Base-by-base conservation (phyloP, 208 protist genomes). In the Trypanosoma cruzi region DNA sequence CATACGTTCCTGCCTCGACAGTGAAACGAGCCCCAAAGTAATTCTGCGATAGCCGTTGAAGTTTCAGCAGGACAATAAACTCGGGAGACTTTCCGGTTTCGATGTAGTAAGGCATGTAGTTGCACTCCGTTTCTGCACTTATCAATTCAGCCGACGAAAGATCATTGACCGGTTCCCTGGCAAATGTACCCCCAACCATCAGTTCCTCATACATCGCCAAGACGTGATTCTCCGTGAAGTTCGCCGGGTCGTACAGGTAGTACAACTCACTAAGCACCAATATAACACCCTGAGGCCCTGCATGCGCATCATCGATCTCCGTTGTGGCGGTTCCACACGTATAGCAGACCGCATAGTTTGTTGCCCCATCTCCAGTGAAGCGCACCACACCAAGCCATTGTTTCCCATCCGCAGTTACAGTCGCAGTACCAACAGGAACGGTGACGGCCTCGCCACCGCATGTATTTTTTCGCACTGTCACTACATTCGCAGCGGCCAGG, bases 321-420 rank as follows among this genome's bases (percentile, higher is more conserved):
- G 87, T 95, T 52, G 79, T 68, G 36, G n/a, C 58, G 16, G 60
- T 44, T 44, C 65, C 74, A 56, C 37, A 52, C 2, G 74, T 86
- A 77, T 94, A 95, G 77, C 92, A 97, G 54, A 92, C 85, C 14
- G 77, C 65, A 66, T 87, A 89, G 55, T 54, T 65, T 34, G 46
- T 64, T 6, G 64, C 50, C 14, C 66, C 64, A 36, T 11, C 31
- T 32, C 22, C 52, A 40, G 42, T 77, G 64, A 89, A 83, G 46
- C 89, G 89, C 55, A 97, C 59, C 18, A 97, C 89, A 26, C 86
- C 89, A 26, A 58, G 59, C 87, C 89, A 97, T 62, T 81, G 13
- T 24, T 76, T 90, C 20, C 64, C 84, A 20, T 44, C 82, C 32
- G 36, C 52, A 46, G 66, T 77, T 18, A 85, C 82, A 16, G 57